Conservation (phyloP, 345 rosid genomes). For the Euphorbia peplus region DNA sequence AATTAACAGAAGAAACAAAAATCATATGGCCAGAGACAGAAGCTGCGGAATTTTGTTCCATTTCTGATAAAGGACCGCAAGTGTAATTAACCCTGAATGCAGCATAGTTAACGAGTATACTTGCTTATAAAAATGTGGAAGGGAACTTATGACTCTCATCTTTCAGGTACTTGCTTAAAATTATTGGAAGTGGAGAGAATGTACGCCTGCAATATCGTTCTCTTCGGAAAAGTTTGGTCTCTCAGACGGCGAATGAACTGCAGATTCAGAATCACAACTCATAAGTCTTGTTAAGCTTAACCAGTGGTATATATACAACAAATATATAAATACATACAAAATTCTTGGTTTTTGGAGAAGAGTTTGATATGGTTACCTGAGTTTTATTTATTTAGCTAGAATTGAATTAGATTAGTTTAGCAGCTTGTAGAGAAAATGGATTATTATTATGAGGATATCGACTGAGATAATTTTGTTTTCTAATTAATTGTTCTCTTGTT, state of each 20-base stretch:
- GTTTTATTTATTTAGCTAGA: slow-evolving; percentile 21
- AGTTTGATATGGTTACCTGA: slow-evolving; percentile 8
- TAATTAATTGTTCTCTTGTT: no score
- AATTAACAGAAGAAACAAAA: no score
- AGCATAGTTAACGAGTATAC: neutral
- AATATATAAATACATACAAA: neutral
- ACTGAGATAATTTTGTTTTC: no score
- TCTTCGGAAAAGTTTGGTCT: slow-evolving; percentile 52
- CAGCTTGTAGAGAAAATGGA: slow-evolving; percentile 24
- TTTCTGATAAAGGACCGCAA: no score
- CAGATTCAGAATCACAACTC: slow-evolving; percentile 58
- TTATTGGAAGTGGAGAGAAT: slow-evolving; percentile 75
- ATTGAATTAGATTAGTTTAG: slow-evolving; percentile 15
- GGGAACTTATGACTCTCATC: neutral
- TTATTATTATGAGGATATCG: no score
- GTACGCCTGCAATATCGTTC: slow-evolving; percentile 94
- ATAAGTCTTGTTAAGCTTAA: slow-evolving; percentile 15
- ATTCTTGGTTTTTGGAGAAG: neutral
- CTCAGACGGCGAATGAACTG: slow-evolving; percentile 33
- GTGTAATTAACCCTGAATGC: no score
- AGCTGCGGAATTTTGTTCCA: no score
- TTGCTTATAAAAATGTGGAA: neutral
- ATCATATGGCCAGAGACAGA: no score
- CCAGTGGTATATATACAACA: slow-evolving; percentile 1
- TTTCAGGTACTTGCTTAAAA: slow-evolving; percentile 82